phyloP scores from a whole-genome alignment of 2,329 filamentous ascomycete genomes.

The Exophiala spinifera region DNA sequence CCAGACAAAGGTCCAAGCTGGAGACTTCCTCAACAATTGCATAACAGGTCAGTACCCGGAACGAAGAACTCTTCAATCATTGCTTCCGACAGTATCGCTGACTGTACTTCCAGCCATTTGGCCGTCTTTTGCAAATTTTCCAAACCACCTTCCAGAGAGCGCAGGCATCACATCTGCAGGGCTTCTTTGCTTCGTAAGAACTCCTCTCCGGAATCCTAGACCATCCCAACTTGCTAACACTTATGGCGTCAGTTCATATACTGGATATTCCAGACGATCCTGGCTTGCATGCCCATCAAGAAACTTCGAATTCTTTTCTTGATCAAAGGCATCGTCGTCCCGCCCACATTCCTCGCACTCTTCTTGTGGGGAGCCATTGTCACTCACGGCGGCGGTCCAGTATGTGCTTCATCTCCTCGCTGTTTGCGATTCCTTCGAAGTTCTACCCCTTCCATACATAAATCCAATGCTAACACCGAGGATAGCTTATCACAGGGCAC shows the following conservation, averaged over 20 bases:
- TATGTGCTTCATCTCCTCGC: background rate
- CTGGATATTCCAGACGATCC: conserved; percentile 47
- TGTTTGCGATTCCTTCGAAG: no score
- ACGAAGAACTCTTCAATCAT: no score
- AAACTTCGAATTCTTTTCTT: conserved; percentile 46
- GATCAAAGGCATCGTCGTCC: conserved; percentile 44
- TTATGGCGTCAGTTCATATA: conserved; percentile 42
- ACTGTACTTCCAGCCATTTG: conserved; percentile 41
- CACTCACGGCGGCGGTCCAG: conserved; percentile 42
- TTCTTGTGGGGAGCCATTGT: conserved; percentile 46
- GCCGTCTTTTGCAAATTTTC: conserved; percentile 45
- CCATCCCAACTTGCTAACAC: background rate
- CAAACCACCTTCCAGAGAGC: conserved; percentile 36
- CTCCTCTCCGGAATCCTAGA: conserved; percentile 26
- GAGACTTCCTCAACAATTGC: conserved; percentile 39
- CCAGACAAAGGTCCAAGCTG: conserved; percentile 39
- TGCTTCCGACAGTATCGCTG: conserved; percentile 31
- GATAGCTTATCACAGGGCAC: conserved; percentile 37
- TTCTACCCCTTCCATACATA: background rate
- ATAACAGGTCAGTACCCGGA: conserved; percentile 23
- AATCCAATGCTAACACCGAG: background rate
- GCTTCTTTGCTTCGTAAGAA: conserved; percentile 44
- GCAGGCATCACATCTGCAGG: conserved; percentile 39
- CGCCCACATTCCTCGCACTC: conserved; percentile 43
- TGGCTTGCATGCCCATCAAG: conserved; percentile 44